Conservation (phyloP, 805 yeast genomes). For the Jamesozyma piceae region DNA sequence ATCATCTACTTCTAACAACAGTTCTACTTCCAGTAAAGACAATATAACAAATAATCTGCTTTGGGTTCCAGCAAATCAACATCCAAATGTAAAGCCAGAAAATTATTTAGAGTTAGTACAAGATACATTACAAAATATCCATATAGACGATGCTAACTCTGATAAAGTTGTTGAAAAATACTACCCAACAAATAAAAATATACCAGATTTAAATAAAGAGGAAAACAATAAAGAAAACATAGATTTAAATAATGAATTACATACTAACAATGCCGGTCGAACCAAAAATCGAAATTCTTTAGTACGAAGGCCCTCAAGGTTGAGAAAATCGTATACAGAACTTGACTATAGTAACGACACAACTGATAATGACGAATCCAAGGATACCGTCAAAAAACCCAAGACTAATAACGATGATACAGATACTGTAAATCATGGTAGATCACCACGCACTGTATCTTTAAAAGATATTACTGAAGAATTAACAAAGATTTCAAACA, state of each 20-base stretch:
- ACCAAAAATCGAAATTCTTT: conserved; percentile 10
- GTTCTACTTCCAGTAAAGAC: background rate
- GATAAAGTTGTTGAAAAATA: background rate
- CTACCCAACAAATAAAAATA: background rate
- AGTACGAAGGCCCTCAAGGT: conserved; percentile 28
- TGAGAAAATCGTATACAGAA: conserved; percentile 28
- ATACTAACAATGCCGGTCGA: background rate
- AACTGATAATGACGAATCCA: conserved; percentile 20
- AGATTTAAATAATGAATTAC: background rate
- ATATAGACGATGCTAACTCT: conserved; percentile 6
- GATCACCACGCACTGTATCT: conserved; percentile 37
- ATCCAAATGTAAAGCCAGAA: conserved; percentile 92
- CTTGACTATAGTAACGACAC: conserved; percentile 26
- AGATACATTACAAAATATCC: conserved; percentile 28
- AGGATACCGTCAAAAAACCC: background rate
- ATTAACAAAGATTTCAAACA: conserved; percentile 59
- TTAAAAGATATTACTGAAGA: conserved; percentile 66
- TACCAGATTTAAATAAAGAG: too few species aligned
- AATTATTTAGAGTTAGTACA: conserved; percentile 64
- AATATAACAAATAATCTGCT: conserved; percentile 40
- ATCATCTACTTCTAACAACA: background rate
- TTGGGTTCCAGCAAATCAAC: conserved; percentile 95
- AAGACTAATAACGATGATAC: background rate
- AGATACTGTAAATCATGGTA: background rate
- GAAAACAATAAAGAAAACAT: conserved; percentile 6